Conservation (phyloP, 805 yeast species). For the Priceomyces haplophilus region DNA sequence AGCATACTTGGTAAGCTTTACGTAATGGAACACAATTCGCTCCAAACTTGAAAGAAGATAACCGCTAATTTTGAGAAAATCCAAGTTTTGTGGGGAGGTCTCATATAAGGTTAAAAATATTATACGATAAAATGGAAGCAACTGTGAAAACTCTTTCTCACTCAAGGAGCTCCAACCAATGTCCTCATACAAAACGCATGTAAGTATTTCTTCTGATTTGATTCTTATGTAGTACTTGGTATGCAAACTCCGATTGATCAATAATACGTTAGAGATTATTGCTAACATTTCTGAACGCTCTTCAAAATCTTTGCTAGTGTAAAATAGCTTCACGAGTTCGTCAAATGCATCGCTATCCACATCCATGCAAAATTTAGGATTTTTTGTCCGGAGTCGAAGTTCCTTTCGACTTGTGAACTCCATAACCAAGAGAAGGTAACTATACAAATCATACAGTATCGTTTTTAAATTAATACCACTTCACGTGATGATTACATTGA, state of each 20-base stretch:
- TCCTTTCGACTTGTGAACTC: slow-evolving; percentile 4
- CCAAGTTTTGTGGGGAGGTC: slow-evolving; percentile 9
- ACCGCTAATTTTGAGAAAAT: slow-evolving; percentile 8
- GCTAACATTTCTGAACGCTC: slow-evolving; percentile 18
- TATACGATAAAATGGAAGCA: slow-evolving; percentile 23
- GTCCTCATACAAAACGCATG: slow-evolving; percentile 5
- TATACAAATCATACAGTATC: not conserved
- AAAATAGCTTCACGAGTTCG: slow-evolving; percentile 51
- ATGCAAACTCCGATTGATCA: slow-evolving; percentile 22
- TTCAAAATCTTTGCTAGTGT: slow-evolving; percentile 1
- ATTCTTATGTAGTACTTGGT: slow-evolving; percentile 15
- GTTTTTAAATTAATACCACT: not conserved
- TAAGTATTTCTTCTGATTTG: slow-evolving; percentile 13
- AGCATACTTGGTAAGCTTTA: not conserved
- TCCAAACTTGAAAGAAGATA: slow-evolving; percentile 8
- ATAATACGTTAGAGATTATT: slow-evolving; percentile 23
- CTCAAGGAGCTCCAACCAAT: not conserved
- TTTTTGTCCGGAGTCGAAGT: slow-evolving; percentile 12
- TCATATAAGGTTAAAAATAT: slow-evolving; percentile 25
- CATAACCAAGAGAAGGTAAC: too few relatives aligned
- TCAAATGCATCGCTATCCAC: slow-evolving; percentile 54
- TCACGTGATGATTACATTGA: too few relatives aligned
- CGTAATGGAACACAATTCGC: slow-evolving; percentile 1
- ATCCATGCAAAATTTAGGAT: slow-evolving; percentile 12
- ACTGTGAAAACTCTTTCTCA: slow-evolving; percentile 5